phyloP scores from a whole-genome alignment of 306 rosid species.

The Pyrus bretschneideri region DNA sequence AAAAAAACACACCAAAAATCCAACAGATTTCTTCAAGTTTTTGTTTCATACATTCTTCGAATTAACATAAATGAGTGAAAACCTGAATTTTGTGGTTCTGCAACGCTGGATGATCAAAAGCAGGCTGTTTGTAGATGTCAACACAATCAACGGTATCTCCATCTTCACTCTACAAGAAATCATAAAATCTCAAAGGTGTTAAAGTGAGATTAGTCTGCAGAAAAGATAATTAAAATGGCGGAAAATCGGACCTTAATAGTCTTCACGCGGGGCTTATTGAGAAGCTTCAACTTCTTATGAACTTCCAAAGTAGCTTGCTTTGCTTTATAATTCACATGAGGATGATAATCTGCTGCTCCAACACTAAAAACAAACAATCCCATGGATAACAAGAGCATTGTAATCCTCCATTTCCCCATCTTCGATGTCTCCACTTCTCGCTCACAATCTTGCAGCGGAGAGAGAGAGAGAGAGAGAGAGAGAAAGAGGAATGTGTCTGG shows the following conservation, averaged over 20 bases:
- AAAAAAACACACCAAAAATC: too few species aligned
- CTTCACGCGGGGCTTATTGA: conserved; percentile 46
- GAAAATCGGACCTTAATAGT: conserved; percentile 30
- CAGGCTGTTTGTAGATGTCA: conserved; percentile 43
- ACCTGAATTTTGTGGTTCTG: conserved; percentile 48
- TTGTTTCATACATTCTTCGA: not conserved
- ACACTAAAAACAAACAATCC: conserved; percentile 10
- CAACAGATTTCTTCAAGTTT: too few species aligned
- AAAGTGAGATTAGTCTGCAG: not conserved
- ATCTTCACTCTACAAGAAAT: conserved; percentile 44
- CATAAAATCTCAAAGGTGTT: not conserved
- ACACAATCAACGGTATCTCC: conserved; percentile 58
- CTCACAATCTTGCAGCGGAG: not conserved
- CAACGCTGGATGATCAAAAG: conserved; percentile 50
- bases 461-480: not conserved
- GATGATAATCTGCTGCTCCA: not conserved
- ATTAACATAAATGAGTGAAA: not conserved
- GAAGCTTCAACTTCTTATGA: conserved; percentile 38
- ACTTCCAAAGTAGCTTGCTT: not conserved
- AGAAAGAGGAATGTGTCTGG: not conserved
- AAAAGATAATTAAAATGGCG: not conserved
- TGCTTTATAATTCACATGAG: conserved; percentile 13
- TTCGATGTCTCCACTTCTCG: not conserved
- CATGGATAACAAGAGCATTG: conserved; percentile 13
- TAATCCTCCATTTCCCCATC: conserved; percentile 13